Percentiles rank a stretch among this genome's conserved stretches.
These are phyloP conservation scores for Ustulina deusta DNA, from an alignment of 2,329 filamentous ascomycete genomes.

Conservation along the genomic window DNA sequence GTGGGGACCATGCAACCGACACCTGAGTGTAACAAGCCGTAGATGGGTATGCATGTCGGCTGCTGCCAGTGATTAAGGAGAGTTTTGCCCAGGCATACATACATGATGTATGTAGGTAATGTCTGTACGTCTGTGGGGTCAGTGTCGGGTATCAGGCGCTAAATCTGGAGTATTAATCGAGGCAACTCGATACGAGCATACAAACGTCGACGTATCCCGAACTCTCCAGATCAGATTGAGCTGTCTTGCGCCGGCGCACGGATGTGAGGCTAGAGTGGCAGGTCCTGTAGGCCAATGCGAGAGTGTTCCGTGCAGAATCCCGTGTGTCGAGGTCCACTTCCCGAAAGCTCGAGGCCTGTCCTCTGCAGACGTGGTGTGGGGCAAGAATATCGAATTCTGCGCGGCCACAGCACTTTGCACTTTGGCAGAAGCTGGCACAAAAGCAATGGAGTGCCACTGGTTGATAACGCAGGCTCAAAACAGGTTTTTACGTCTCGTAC, in stretches of 20 bases:
- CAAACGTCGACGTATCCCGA: slow-evolving; percentile 14
- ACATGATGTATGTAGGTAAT: no score
- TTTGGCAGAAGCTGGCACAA: slow-evolving; percentile 20
- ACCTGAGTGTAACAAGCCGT: slow-evolving; percentile 23
- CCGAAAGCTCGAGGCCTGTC: slow-evolving; percentile 31
- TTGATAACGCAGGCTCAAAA: slow-evolving; percentile 20
- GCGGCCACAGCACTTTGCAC: slow-evolving; percentile 17
- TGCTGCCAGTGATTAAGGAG: slow-evolving; percentile 14
- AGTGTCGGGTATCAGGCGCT: neutral
- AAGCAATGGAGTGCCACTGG: slow-evolving; percentile 17
- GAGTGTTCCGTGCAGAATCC: slow-evolving; percentile 13
- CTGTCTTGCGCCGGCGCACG: slow-evolving; percentile 15
- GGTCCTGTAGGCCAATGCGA: slow-evolving; percentile 20
- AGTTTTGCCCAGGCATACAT: no score
- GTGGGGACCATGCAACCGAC: slow-evolving; percentile 20
- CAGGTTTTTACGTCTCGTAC: slow-evolving; percentile 34
- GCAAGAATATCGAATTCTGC: slow-evolving; percentile 13
- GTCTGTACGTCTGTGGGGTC: neutral
- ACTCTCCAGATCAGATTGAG: slow-evolving; percentile 12
- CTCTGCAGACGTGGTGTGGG: slow-evolving; percentile 21
- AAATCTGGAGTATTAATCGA: slow-evolving; percentile 7
- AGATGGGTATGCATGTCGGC: slow-evolving; percentile 24
- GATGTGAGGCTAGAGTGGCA: slow-evolving; percentile 28
- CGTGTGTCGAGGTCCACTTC: slow-evolving; percentile 29
- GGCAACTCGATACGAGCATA: slow-evolving; percentile 5